phyloP scores from a whole-genome alignment of 2,329 filamentous ascomycete genomes.

The Exophiala sp. region DNA sequence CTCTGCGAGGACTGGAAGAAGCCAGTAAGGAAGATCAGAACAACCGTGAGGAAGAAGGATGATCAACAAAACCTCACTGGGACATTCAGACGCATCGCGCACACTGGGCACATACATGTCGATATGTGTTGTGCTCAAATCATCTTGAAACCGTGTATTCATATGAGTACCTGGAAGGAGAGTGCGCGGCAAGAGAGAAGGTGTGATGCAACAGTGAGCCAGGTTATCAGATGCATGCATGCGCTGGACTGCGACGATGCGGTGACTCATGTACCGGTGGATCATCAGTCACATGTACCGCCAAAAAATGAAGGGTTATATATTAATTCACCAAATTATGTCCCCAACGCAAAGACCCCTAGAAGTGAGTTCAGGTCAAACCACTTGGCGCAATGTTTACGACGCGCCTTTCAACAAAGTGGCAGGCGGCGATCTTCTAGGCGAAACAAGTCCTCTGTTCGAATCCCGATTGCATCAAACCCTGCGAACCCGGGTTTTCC shows the following conservation, averaged over 20 bases:
- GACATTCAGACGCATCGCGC: too few relatives aligned
- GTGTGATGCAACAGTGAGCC: not conserved
- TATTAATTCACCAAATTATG: conserved; percentile 1
- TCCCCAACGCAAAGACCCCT: conserved; percentile 21
- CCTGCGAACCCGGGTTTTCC: not conserved
- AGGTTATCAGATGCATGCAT: not conserved
- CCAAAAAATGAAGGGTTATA: conserved; percentile 12
- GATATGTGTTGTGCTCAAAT: not conserved
- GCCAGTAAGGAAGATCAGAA: conserved; percentile 18
- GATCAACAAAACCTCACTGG: too few relatives aligned
- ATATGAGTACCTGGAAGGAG: not conserved
- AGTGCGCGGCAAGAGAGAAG: not conserved
- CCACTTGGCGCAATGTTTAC: conserved; percentile 6
- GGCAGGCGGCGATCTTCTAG: conserved; percentile 9
- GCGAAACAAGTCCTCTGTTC: conserved; percentile 8
- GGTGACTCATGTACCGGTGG: not conserved
- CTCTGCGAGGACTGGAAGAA: conserved; percentile 25
- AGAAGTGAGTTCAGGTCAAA: conserved; percentile 8
- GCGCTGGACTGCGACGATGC: too few relatives aligned
- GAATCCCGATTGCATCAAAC: conserved; percentile 2
- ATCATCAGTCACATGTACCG: conserved; percentile 6
- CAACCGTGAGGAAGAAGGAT: not conserved
- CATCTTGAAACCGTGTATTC: not conserved
- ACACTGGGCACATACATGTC: not conserved
- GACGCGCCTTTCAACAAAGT: conserved; percentile 10